A percentile compares a stretch with the other conserved stretches of the same genome.
Conservation (phyloP, 1,139 yeast genomes). For the Zygosaccharomyces sapae region DNA sequence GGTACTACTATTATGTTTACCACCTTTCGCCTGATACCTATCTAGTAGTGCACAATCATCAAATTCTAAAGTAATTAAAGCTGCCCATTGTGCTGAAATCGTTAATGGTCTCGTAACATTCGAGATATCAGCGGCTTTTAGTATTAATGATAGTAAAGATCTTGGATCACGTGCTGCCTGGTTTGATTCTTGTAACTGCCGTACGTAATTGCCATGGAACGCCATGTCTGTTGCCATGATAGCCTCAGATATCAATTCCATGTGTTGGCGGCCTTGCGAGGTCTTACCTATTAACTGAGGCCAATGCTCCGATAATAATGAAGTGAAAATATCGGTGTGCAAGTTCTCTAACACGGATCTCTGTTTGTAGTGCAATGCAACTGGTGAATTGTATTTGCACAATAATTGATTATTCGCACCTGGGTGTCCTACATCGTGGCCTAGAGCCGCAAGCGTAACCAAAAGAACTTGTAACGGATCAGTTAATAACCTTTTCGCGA, state of each 20-base stretch:
- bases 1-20: neutral
- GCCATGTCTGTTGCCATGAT: constrained; percentile 95
- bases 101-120: constrained; percentile 79
- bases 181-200: constrained; percentile 21
- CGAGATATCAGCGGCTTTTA: constrained; percentile 92
- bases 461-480: constrained; percentile 19
- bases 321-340: constrained; percentile 70
- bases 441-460: constrained; percentile 75
- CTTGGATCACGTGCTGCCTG: constrained; percentile 30
- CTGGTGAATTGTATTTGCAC: constrained; percentile 57
- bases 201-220: constrained; percentile 70
- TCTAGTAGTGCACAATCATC: constrained; percentile 54
- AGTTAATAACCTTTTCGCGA: constrained; percentile 21
- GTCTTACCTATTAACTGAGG: constrained; percentile 43
- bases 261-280: constrained; percentile 12
- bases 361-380: constrained; percentile 58
- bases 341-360: constrained; percentile 76
- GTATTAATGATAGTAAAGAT: constrained; percentile 58
- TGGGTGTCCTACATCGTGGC: constrained; percentile 96
- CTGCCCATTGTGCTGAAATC: constrained; percentile 84
- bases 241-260: constrained; percentile 30
- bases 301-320: constrained; percentile 61
- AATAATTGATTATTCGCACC: constrained; percentile 83
- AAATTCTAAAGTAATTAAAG: constrained; percentile 70
- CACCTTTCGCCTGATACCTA: constrained; percentile 2